These are phyloP conservation scores for Isabelozyma heimii DNA, from an alignment of 805 yeast species.

Conservation along the genomic window DNA sequence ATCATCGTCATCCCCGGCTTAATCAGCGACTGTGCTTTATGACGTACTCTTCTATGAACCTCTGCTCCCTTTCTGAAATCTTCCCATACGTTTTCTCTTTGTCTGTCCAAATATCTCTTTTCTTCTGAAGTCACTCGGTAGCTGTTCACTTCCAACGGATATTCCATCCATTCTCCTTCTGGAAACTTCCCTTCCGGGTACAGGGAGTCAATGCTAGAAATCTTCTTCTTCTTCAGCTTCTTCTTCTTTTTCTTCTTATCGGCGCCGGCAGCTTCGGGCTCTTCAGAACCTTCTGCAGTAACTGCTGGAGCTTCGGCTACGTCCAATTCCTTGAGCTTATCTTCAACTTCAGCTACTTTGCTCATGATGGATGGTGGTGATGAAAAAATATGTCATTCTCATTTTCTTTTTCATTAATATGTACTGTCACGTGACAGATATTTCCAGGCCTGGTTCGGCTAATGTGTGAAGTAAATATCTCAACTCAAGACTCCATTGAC, in stretches of 20 bases:
- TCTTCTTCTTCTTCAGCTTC: slow-evolving; percentile 50
- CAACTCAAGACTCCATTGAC: too few relatives aligned
- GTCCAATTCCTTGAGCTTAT: slow-evolving; percentile 4
- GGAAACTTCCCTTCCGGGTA: slow-evolving; percentile 77
- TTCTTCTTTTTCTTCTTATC: slow-evolving; percentile 39
- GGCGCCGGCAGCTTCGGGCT: slow-evolving; percentile 52
- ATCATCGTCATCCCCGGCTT: slow-evolving; percentile 92
- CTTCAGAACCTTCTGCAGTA: slow-evolving; percentile 5
- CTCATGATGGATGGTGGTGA: not conserved
- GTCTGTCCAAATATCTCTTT: slow-evolving; percentile 71
- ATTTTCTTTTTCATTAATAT: not conserved
- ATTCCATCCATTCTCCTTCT: slow-evolving; percentile 84
- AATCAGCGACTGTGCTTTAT: slow-evolving; percentile 67
- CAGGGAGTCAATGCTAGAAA: slow-evolving; percentile 61
- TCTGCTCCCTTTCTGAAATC: slow-evolving; percentile 96
- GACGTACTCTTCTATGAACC: slow-evolving; percentile 87
- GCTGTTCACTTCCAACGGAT: slow-evolving; percentile 60
- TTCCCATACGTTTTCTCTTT: slow-evolving; percentile 63
- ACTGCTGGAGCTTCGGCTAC: slow-evolving; percentile 2
- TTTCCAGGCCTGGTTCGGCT: too few relatives aligned
- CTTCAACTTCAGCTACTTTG: slow-evolving; percentile 2
- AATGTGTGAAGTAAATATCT: too few relatives aligned
- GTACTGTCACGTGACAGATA: not conserved
- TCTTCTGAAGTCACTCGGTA: slow-evolving; percentile 86
- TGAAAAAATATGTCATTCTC: not conserved